Evolutionary conservation across 768 basidiomycete genomes (phyloP).

Genomic region (Termitomyces sp.): DNA sequence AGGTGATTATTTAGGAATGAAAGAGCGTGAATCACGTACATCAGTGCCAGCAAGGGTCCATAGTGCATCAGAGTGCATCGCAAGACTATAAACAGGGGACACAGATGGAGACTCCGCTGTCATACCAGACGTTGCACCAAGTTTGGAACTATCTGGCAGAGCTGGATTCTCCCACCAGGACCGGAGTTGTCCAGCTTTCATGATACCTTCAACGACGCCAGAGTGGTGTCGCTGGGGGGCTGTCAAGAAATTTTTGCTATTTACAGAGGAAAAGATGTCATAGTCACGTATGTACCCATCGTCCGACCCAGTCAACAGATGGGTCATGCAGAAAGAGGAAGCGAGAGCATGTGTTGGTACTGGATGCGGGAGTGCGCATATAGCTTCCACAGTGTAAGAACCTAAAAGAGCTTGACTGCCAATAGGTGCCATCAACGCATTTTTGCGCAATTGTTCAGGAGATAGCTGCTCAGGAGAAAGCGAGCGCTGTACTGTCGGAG

Average conservation of each 20-base stretch:
- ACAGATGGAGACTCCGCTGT: conserved; percentile 47
- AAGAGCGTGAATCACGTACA: conserved; percentile 42
- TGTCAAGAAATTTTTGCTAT: conserved; percentile 82
- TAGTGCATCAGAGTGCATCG: conserved; percentile 88
- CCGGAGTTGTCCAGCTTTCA: conserved; percentile 83
- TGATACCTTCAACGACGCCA: conserved; percentile 86
- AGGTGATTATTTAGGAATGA: conserved; percentile 5
- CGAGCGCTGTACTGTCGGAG: conserved; percentile 24
- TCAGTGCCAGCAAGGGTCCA: conserved; percentile 89
- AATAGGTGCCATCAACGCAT: conserved; percentile 32
- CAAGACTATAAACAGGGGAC: conserved; percentile 85
- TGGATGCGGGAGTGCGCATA: conserved; percentile 89
- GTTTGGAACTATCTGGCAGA: conserved; percentile 24
- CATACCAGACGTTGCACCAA: conserved; percentile 19
- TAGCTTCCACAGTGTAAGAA: conserved; percentile 83
- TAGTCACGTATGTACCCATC: conserved; percentile 94
- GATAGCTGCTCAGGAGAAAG: conserved; percentile 34
- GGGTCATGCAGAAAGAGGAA: conserved; percentile 80
- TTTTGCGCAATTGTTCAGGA: conserved; percentile 49
- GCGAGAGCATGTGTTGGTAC: conserved; percentile 87
- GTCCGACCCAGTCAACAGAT: conserved; percentile 86
- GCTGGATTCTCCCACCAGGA: conserved; percentile 90
- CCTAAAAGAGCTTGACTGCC: conserved; percentile 37
- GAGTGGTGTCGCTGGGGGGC: conserved; percentile 88
- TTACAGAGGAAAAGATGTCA: conserved; percentile 85